Evolutionary conservation across 2,329 filamentous ascomycete genomes (phyloP).

Genomic region (Ilyonectria destructans): DNA sequence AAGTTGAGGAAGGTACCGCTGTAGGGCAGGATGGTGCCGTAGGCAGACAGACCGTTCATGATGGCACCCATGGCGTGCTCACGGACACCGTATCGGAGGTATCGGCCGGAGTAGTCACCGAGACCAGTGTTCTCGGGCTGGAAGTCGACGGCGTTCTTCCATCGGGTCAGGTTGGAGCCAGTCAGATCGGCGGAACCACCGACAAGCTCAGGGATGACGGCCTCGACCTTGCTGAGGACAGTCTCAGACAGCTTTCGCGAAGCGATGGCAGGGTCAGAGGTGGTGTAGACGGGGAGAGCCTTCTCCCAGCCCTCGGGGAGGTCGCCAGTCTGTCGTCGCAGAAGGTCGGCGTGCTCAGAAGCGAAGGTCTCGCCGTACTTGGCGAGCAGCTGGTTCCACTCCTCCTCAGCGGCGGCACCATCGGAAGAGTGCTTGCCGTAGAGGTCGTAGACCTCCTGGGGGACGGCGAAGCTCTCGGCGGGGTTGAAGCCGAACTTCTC

Average conservation of each 20-base stretch:
- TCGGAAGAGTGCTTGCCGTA: slow-evolving; percentile 89
- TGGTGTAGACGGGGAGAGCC: slow-evolving; percentile 90
- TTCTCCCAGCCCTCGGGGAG: slow-evolving; percentile 98
- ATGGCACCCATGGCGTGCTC: slow-evolving; percentile 94
- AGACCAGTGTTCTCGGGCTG: slow-evolving; percentile 90
- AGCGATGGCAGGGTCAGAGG: slow-evolving; percentile 86
- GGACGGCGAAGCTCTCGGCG: slow-evolving; percentile 91
- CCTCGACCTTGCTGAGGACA: slow-evolving; percentile 90
- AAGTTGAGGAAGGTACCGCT: slow-evolving; percentile 99
- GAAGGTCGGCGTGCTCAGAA: slow-evolving; percentile 84
- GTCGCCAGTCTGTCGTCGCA: slow-evolving; percentile 84
- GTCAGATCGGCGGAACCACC: slow-evolving; percentile 98
- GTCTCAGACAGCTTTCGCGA: slow-evolving; percentile 97
- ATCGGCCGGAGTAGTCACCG: slow-evolving; percentile 92
- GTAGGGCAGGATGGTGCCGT: slow-evolving; percentile 95
- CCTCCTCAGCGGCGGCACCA: slow-evolving; percentile 90
- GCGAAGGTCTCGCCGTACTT: slow-evolving; percentile 88
- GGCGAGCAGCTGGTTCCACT: slow-evolving; percentile 95
- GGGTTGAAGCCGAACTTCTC: slow-evolving; percentile 96
- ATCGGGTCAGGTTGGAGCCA: slow-evolving; percentile 98
- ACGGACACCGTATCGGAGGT: slow-evolving; percentile 92
- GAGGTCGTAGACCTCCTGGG: slow-evolving; percentile 93
- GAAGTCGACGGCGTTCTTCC: slow-evolving; percentile 98
- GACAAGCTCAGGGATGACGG: slow-evolving; percentile 88
- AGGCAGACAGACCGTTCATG: slow-evolving; percentile 95